Percentiles rank a stretch among this genome's conserved stretches.
Evolutionary conservation across 108 stramenopile genomes (phyloP).

Genomic region (Schizochytrium sp.): DNA sequence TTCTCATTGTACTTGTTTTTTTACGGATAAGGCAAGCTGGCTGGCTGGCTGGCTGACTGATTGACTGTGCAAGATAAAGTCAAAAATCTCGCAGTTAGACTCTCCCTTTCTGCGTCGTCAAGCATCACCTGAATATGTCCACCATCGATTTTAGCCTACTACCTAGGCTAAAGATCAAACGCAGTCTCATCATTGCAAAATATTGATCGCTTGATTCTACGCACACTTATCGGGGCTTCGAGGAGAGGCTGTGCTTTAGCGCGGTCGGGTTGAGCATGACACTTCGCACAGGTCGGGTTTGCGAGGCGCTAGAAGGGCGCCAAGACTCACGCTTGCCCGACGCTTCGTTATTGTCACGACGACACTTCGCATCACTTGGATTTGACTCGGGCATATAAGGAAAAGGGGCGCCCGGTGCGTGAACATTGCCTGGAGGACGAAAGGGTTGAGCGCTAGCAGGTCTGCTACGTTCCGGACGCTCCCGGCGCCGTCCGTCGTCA

Average conservation of each 20-base stretch:
- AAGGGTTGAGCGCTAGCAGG: not conserved
- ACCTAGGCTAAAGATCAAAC: no score
- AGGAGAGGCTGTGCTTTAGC: not conserved
- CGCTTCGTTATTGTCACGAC: not conserved
- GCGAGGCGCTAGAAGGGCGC: not conserved
- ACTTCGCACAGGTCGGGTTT: not conserved
- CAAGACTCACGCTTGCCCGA: not conserved
- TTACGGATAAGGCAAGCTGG: no score
- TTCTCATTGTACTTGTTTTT: no score
- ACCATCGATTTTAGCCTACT: no score
- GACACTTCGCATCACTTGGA: not conserved
- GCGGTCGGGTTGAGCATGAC: not conserved
- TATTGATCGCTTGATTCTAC: no score
- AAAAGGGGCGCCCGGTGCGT: not conserved
- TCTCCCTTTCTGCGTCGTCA: no score
- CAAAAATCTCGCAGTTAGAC: no score
- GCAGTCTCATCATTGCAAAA: no score
- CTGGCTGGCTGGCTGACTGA: no score
- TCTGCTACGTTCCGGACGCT: no score
- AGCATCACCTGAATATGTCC: no score
- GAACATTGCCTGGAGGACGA: not conserved
- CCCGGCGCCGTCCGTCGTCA: not conserved
- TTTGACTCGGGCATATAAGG: not conserved
- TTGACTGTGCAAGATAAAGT: no score
- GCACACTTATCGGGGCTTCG: not conserved